These are phyloP conservation scores for Neurospora discreta DNA, from an alignment of 495 filamentous ascomycete genomes.

Conservation along the genomic window DNA sequence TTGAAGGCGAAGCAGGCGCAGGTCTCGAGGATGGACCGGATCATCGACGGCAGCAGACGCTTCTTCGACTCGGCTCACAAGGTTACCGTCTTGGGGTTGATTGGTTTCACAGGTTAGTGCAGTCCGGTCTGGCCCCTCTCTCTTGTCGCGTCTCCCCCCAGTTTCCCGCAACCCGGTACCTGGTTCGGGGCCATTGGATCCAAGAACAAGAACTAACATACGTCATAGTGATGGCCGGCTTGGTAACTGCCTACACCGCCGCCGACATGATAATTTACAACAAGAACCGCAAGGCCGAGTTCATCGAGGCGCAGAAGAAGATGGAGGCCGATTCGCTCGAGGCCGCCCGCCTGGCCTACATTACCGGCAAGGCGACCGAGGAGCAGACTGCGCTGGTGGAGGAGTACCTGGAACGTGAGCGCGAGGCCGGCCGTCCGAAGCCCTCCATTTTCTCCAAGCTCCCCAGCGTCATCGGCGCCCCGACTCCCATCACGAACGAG, in stretches of 20 bases:
- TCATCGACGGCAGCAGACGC: conserved; percentile 55
- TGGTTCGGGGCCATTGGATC: neutral
- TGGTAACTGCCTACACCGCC: conserved; percentile 68
- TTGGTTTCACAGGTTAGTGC: conserved; percentile 65
- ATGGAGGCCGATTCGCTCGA: conserved; percentile 41
- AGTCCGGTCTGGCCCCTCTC: neutral
- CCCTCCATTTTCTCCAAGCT: conserved; percentile 21
- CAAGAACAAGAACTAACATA: conserved; percentile 6
- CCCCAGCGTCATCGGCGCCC: conserved; percentile 22
- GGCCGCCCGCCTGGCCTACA: conserved; percentile 47
- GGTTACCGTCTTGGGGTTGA: conserved; percentile 59
- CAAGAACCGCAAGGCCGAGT: conserved; percentile 54
- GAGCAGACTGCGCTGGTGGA: conserved; percentile 41
- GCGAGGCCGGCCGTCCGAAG: conserved; percentile 8
- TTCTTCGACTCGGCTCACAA: conserved; percentile 80
- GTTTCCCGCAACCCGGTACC: neutral
- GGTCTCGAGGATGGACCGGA: conserved; percentile 53
- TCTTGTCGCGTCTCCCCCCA: neutral
- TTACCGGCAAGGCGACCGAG: conserved; percentile 50
- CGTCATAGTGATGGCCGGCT: conserved; percentile 52
- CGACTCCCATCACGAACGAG: neutral
- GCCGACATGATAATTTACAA: conserved; percentile 84
- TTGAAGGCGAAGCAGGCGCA: conserved; percentile 54
- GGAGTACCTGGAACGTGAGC: conserved; percentile 25
- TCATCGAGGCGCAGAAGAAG: conserved; percentile 50